phyloP scores from a whole-genome alignment of 1,284 basidiomycete species.

The Ustilago vetiveriae region DNA sequence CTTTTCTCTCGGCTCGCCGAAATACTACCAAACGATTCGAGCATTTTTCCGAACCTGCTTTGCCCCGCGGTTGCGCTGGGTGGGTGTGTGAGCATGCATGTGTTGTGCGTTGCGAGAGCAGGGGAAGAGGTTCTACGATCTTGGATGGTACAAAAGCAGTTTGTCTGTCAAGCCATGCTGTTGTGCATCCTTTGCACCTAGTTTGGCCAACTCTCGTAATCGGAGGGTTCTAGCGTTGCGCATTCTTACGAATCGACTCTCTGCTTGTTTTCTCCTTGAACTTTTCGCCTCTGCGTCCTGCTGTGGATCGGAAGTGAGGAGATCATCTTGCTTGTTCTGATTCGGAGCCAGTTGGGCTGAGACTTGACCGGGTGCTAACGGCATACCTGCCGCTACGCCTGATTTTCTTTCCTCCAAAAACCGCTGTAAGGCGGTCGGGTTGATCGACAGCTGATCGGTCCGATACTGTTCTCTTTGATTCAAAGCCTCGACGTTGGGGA shows the following conservation, averaged over 20 bases:
- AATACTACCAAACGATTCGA: slow-evolving; percentile 4
- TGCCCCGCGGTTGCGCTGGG: no score
- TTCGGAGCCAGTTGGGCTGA: slow-evolving; percentile 2
- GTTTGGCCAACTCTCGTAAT: slow-evolving; percentile 50
- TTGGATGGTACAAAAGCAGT: slow-evolving; percentile 38
- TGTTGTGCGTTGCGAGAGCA: no score
- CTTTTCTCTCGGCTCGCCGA: no score
- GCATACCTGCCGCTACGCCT: slow-evolving; percentile 61
- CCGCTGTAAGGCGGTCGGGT: slow-evolving; percentile 50
- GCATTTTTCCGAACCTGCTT: no score
- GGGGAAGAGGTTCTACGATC: slow-evolving; percentile 2
- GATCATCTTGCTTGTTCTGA: no score
- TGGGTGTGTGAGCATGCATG: no score
- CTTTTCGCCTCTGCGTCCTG: no score
- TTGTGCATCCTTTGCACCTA: slow-evolving; percentile 47
- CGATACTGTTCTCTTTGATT: slow-evolving; percentile 56
- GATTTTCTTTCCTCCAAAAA: slow-evolving; percentile 55
- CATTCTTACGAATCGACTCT: slow-evolving; percentile 43
- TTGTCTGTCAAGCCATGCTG: slow-evolving; percentile 7
- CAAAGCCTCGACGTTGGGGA: slow-evolving; percentile 63
- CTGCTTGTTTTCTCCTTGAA: slow-evolving; percentile 26
- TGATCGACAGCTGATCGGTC: slow-evolving; percentile 34
- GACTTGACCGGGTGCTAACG: slow-evolving; percentile 58
- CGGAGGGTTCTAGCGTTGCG: slow-evolving; percentile 37
- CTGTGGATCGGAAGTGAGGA: no score